These are phyloP conservation scores for Fusarium austroafricanum DNA, from an alignment of 2,329 filamentous ascomycete genomes.

Conservation along the genomic window DNA sequence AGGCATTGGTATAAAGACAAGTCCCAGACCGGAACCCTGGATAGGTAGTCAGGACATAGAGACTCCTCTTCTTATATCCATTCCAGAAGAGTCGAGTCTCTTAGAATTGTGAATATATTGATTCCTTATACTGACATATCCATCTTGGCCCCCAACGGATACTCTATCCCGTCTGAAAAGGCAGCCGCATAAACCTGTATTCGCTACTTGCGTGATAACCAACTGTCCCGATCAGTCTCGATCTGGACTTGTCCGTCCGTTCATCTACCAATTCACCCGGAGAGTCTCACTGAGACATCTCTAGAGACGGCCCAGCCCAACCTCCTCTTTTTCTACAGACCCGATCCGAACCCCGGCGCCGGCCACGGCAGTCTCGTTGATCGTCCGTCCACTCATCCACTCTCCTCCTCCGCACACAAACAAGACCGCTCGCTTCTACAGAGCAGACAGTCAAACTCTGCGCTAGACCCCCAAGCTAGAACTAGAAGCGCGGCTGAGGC, in stretches of 20 bases:
- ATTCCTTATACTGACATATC: constrained; percentile 15
- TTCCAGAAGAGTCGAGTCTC: constrained; percentile 7
- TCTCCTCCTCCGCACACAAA: constrained; percentile 28
- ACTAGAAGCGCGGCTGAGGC: constrained; percentile 30
- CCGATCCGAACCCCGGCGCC: constrained; percentile 43
- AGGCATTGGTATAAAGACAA: constrained; percentile 1
- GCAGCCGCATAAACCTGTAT: constrained; percentile 6
- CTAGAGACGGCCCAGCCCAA: constrained; percentile 28
- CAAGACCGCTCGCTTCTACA: constrained; percentile 23
- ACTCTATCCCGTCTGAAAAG: neutral
- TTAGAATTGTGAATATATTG: constrained; percentile 8
- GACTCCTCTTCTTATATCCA: neutral
- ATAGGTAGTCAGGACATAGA: neutral
- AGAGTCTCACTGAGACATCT: constrained; percentile 26
- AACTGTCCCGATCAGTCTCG: neutral
- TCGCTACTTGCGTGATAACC: constrained; percentile 1
- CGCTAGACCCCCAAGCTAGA: constrained; percentile 21
- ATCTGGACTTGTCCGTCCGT: neutral
- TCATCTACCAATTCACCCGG: neutral
- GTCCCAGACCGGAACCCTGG: neutral
- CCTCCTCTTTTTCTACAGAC: constrained; percentile 35
- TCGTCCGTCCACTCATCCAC: constrained; percentile 29
- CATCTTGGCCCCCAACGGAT: constrained; percentile 16
- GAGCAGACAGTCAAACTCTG: neutral
- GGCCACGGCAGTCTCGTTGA: constrained; percentile 35